Evolutionary conservation across 148 eudicot genomes (phyloP).

Genomic region (Diospyros lotus): DNA sequence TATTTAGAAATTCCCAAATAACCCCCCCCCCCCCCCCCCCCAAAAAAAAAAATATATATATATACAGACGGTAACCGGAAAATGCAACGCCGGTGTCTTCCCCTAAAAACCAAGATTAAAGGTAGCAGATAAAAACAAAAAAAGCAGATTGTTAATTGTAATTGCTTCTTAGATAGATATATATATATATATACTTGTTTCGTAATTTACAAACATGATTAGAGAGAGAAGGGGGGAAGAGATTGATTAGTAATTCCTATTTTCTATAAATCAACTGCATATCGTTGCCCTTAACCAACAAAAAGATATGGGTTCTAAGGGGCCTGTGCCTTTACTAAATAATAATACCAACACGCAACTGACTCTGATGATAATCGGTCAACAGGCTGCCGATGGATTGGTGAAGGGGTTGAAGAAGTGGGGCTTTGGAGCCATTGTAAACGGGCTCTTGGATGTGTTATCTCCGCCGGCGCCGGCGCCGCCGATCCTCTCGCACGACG

Average conservation of each 20-base stretch:
- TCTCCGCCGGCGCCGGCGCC: constrained; percentile 9
- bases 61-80: no score
- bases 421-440: constrained; percentile 34
- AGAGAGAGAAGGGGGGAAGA: constrained; percentile 1
- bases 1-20: no score
- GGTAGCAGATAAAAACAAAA: no score
- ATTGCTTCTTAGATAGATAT: background rate
- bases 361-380: background rate
- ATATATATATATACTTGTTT: background rate
- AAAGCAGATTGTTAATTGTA: no score
- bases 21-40: no score
- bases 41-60: no score
- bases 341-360: background rate
- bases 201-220: constrained; percentile 9
- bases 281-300: constrained; percentile 22
- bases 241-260: constrained; percentile 3
- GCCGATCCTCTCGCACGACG: constrained; percentile 66
- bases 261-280: constrained; percentile 4
- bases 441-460: constrained; percentile 22
- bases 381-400: constrained; percentile 50
- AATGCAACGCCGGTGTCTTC: no score
- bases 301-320: constrained; percentile 11
- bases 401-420: constrained; percentile 39
- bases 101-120: no score
- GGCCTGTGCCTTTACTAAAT: background rate